Conservation (phyloP, 441 rosid species). For the Erodium texanum region DNA sequence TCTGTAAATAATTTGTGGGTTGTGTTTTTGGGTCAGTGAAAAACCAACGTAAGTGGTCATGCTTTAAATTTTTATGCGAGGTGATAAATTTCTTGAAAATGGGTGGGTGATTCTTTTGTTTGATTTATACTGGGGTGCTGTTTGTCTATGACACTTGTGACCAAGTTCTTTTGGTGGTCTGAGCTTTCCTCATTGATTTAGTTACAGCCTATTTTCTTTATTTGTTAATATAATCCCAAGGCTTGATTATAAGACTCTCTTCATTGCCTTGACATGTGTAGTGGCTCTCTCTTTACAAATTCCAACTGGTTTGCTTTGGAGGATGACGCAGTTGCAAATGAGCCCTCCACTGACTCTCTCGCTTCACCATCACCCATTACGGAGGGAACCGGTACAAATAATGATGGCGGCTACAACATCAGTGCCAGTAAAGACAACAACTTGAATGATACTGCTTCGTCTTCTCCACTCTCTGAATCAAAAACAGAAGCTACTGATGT, state of each 20-base stretch:
- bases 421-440: constrained; percentile 31
- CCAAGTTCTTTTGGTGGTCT: not conserved
- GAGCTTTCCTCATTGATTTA: not conserved
- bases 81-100: too few relatives aligned
- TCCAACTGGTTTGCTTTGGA: constrained; percentile 92
- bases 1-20: not conserved
- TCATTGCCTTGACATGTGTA: constrained; percentile 20
- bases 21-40: not conserved
- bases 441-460: constrained; percentile 41
- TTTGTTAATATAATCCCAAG: not conserved
- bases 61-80: too few relatives aligned
- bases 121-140: not conserved
- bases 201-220: not conserved
- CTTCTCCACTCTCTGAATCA: constrained; percentile 29
- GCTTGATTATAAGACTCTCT: not conserved
- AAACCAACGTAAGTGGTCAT: not conserved
- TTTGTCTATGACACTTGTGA: not conserved
- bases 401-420: constrained; percentile 8
- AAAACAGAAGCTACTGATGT: constrained; percentile 31
- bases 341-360: constrained; percentile 39
- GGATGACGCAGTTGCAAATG: constrained; percentile 54
- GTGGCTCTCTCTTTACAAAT: constrained; percentile 73
- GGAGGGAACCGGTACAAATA: constrained; percentile 26
- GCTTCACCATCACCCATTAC: constrained; percentile 56
- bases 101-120: too few relatives aligned